Conservation (phyloP, 441 rosid species). For the Rhodomyrtus psidioides region DNA sequence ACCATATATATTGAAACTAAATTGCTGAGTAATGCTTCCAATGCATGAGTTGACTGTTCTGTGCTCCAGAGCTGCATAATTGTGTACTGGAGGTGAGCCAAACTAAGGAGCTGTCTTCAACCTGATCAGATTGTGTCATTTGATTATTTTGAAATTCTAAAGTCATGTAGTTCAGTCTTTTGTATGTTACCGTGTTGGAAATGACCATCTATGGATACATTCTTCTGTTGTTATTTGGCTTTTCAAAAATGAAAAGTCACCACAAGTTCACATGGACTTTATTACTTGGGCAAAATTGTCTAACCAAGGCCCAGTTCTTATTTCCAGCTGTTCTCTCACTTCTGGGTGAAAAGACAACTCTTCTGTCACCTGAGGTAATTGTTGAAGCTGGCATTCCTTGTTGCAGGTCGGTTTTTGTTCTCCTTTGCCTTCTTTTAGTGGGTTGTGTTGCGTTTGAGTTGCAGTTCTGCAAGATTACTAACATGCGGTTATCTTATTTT, state of each 20-base stretch:
- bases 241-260: not conserved
- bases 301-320: constrained; percentile 15
- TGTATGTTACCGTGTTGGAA: not conserved
- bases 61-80: not conserved
- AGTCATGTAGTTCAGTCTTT: not conserved
- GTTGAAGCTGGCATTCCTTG: constrained; percentile 89
- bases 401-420: constrained; percentile 64
- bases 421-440: not conserved
- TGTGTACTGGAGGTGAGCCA: not conserved
- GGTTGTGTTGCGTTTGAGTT: not conserved
- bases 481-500: constrained; percentile 4
- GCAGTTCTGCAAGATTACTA: not conserved
- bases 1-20: not conserved
- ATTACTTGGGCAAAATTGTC: not conserved
- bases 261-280: not conserved
- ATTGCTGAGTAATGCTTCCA: not conserved
- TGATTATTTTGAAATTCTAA: not conserved
- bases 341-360: constrained; percentile 99
- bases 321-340: constrained; percentile 69
- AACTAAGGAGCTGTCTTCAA: not conserved
- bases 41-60: not conserved
- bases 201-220: not conserved
- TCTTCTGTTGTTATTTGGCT: not conserved
- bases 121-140: not conserved
- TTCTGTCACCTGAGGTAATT: constrained; percentile 80